These are phyloP conservation scores for Lyophyllum atratum DNA, from an alignment of 768 basidiomycete species.

Conservation along the genomic window DNA sequence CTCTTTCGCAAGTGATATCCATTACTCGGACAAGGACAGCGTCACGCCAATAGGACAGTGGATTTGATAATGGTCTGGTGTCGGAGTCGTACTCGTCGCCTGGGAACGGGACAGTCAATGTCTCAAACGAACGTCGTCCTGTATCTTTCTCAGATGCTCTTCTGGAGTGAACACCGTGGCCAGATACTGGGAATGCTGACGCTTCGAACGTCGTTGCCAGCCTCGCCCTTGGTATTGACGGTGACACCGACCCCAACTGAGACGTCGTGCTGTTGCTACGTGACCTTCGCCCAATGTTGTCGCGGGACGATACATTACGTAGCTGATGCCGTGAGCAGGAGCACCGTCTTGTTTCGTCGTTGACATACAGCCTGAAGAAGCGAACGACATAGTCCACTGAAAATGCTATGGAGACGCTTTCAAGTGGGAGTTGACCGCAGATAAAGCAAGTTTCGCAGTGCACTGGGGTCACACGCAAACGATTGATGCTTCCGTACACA, in stretches of 20 bases:
- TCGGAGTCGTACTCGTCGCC: slow-evolving; percentile 42
- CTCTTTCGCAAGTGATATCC: slow-evolving; percentile 70
- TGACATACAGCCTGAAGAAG: slow-evolving; percentile 64
- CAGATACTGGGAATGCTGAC: slow-evolving; percentile 75
- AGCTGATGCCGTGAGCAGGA: slow-evolving; percentile 59
- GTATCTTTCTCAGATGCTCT: slow-evolving; percentile 71
- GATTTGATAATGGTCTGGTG: slow-evolving; percentile 37
- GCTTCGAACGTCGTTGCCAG: slow-evolving; percentile 50
- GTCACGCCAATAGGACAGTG: slow-evolving; percentile 56
- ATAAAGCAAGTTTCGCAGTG: slow-evolving; percentile 59
- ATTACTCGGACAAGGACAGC: slow-evolving; percentile 54
- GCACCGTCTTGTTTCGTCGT: slow-evolving; percentile 63
- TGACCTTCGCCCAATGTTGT: slow-evolving; percentile 55
- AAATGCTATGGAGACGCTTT: slow-evolving; percentile 66
- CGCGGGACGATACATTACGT: slow-evolving; percentile 45
- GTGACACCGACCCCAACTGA: slow-evolving; percentile 44
- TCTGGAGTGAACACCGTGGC: slow-evolving; percentile 75
- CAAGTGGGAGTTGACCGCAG: slow-evolving; percentile 69
- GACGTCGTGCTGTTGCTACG: slow-evolving; percentile 61
- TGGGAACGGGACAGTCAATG: slow-evolving; percentile 44
- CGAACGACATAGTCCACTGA: slow-evolving; percentile 65
- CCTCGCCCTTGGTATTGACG: slow-evolving; percentile 49
- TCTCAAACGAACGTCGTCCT: slow-evolving; percentile 50
- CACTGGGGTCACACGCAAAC: slow-evolving; percentile 62
- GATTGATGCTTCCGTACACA: slow-evolving; percentile 55